Evolutionary conservation across 106 monocot genomes (phyloP).

Genomic region (Agapanthus africanus): DNA sequence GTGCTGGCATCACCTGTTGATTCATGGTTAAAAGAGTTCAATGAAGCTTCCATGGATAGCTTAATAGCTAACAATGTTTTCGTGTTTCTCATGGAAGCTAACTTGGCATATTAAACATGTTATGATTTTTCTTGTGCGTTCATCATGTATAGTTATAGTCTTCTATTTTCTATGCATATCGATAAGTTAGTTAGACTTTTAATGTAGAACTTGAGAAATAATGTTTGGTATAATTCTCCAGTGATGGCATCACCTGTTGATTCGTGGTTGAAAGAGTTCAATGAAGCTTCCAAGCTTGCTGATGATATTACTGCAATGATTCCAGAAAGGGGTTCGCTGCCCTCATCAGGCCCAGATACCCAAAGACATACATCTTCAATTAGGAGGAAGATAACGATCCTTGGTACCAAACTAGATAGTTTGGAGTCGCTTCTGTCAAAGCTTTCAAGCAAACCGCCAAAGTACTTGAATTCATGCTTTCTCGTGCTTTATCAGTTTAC

Average conservation of each 20-base stretch:
- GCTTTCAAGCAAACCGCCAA: constrained; percentile 57
- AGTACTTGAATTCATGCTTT: constrained; percentile 27
- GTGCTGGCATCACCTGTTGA: constrained; percentile 68
- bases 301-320: constrained; percentile 80
- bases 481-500: background rate
- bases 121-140: too few relatives aligned
- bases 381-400: constrained; percentile 82
- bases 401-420: constrained; percentile 70
- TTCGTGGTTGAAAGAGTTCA: constrained; percentile 63
- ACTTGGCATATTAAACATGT: too few relatives aligned
- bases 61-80: too few relatives aligned
- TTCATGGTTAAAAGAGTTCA: constrained; percentile 63
- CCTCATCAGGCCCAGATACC: constrained; percentile 57
- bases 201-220: too few relatives aligned
- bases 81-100: too few relatives aligned
- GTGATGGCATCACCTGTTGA: constrained; percentile 69
- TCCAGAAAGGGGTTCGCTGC: constrained; percentile 55
- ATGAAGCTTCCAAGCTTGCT: constrained; percentile 71
- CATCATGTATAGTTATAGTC: too few relatives aligned
- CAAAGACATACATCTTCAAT: constrained; percentile 58
- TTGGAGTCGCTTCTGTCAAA: constrained; percentile 55
- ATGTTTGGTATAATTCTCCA: constrained; percentile 16
- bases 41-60: constrained; percentile 75
- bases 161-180: too few relatives aligned
- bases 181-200: too few relatives aligned